Conservation (phyloP, 805 yeast genomes). For the Candida insectorum region DNA sequence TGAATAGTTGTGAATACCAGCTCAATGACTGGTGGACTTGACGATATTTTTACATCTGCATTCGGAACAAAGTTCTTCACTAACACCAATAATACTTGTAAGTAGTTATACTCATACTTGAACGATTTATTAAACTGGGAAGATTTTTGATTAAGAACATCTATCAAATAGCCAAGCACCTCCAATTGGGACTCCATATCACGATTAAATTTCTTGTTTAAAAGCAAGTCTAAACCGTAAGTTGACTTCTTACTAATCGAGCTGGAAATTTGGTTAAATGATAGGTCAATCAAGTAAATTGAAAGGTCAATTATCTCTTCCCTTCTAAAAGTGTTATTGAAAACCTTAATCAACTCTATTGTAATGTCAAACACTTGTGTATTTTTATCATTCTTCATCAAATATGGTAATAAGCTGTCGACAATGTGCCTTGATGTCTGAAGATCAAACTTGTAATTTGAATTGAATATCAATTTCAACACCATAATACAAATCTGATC, state of each 20-base stretch:
- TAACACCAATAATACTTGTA: slow-evolving; percentile 8
- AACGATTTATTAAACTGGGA: slow-evolving; percentile 17
- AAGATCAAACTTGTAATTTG: slow-evolving; percentile 20
- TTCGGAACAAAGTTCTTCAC: slow-evolving; percentile 12
- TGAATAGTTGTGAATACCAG: slow-evolving; percentile 17
- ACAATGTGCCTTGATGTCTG: slow-evolving; percentile 28
- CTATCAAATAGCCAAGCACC: slow-evolving; percentile 16
- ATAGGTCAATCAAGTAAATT: slow-evolving; percentile 28
- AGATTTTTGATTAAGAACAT: slow-evolving; percentile 10
- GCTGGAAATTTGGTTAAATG: slow-evolving; percentile 36
- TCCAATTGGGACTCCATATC: slow-evolving; percentile 4
- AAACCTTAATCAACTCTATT: slow-evolving; percentile 49
- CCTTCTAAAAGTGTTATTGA: slow-evolving; percentile 40
- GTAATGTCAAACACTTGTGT: slow-evolving; percentile 63
- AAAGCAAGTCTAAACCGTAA: slow-evolving; percentile 43
- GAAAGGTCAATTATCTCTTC: slow-evolving; percentile 29
- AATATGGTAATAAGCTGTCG: slow-evolving; percentile 35
- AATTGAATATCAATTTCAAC: slow-evolving; percentile 40
- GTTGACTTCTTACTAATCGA: slow-evolving; percentile 47
- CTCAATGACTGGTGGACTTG: slow-evolving; percentile 2
- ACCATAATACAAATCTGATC: slow-evolving; percentile 52
- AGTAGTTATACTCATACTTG: slow-evolving; percentile 6
- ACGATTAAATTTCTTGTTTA: slow-evolving; percentile 21
- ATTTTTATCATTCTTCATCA: slow-evolving; percentile 30
- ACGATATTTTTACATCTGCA: slow-evolving; percentile 3